Evolutionary conservation across 805 yeast species (phyloP).

Genomic region (Pichia paraexigua): DNA sequence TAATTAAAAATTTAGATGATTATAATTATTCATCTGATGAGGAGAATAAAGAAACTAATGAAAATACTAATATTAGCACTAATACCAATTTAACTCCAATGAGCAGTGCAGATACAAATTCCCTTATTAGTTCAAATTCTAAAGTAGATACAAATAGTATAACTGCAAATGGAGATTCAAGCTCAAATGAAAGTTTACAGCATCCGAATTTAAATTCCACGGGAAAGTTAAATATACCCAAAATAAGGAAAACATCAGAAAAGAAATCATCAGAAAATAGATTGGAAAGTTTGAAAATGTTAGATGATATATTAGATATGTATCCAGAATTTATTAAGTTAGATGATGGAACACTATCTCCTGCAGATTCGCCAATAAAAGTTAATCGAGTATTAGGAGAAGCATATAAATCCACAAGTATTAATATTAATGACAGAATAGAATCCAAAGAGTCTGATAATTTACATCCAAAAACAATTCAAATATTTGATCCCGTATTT

Average conservation of each 20-base stretch:
- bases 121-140: conserved; percentile 17
- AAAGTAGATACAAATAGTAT: background rate
- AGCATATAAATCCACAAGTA: background rate
- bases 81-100: background rate
- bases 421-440: background rate
- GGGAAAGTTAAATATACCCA: background rate
- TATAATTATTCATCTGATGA: conserved; percentile 14
- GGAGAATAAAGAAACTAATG: background rate
- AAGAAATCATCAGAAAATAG: conserved; percentile 4
- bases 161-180: conserved; percentile 1
- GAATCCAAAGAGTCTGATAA: background rate
- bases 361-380: background rate
- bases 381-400: background rate
- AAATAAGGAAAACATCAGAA: background rate
- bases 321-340: conserved; percentile 8
- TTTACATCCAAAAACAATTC: conserved; percentile 1
- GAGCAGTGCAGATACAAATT: conserved; percentile 20
- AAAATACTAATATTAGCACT: background rate
- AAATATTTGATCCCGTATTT: conserved; percentile 5
- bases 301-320: conserved; percentile 25
- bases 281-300: conserved; percentile 26
- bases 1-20: conserved; percentile 28
- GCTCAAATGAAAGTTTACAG: conserved; percentile 5
- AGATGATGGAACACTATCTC: background rate
- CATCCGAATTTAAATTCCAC: background rate